phyloP scores from a whole-genome alignment of 768 basidiomycete species.

The Hebeloma cylindrosporum region DNA sequence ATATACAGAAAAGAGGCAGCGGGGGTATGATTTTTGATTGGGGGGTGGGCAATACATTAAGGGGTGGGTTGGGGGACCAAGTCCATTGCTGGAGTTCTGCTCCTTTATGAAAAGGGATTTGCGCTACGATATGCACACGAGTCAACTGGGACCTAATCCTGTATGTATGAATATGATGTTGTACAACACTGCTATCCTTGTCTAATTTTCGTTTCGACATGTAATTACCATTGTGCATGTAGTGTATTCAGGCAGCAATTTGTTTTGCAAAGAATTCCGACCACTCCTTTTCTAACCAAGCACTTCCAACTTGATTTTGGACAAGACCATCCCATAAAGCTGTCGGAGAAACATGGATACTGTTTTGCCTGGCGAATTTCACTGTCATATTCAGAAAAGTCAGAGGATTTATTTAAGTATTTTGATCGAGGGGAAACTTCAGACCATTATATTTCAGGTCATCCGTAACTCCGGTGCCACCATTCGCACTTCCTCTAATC shows the following conservation, averaged over 20 bases:
- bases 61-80: too few species aligned
- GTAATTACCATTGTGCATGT: too few species aligned
- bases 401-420: not conserved
- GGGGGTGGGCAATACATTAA: not conserved
- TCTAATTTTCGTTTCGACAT: too few species aligned
- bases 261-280: constrained; percentile 65
- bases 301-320: constrained; percentile 71
- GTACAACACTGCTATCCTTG: too few species aligned
- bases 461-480: constrained; percentile 79
- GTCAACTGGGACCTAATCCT: too few species aligned
- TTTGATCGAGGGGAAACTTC: constrained; percentile 24
- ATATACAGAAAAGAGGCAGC: constrained; percentile 17
- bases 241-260: constrained; percentile 28
- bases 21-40: constrained; percentile 20
- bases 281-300: constrained; percentile 86
- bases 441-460: constrained; percentile 88
- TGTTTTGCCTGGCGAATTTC: constrained; percentile 89
- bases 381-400: constrained; percentile 45
- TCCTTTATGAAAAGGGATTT: too few species aligned
- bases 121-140: too few species aligned
- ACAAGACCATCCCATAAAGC: constrained; percentile 75
- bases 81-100: too few species aligned
- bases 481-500: constrained; percentile 67
- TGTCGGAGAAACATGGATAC: constrained; percentile 89
- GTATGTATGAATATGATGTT: too few species aligned